phyloP scores from a whole-genome alignment of 2,329 filamentous ascomycete species.

The Talaromyces sp. region DNA sequence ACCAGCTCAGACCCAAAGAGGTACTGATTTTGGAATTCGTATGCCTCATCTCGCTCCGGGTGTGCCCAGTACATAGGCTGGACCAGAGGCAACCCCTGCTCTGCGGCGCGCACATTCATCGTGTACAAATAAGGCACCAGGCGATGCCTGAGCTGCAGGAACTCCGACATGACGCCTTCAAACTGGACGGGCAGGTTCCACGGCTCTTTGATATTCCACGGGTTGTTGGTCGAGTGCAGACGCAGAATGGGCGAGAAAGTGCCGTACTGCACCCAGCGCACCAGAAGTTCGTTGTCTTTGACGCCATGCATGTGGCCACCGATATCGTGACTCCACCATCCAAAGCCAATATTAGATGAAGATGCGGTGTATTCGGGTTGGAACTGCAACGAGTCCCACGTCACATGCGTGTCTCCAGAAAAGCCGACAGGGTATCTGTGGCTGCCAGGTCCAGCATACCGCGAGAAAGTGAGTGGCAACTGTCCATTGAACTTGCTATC shows the following conservation, averaged over 20 bases:
- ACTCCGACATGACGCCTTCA: slow-evolving; percentile 44
- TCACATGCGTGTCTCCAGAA: slow-evolving; percentile 57
- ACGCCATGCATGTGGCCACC: slow-evolving; percentile 58
- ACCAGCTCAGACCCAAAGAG: slow-evolving; percentile 56
- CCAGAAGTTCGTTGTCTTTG: slow-evolving; percentile 55
- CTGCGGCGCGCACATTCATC: slow-evolving; percentile 48
- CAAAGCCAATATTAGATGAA: slow-evolving; percentile 63
- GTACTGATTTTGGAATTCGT: slow-evolving; percentile 55
- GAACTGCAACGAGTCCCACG: slow-evolving; percentile 58
- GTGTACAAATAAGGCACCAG: slow-evolving; percentile 59
- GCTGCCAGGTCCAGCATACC: slow-evolving; percentile 59
- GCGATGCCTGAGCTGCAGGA: slow-evolving; percentile 53
- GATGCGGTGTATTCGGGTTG: slow-evolving; percentile 65
- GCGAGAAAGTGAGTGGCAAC: slow-evolving; percentile 53
- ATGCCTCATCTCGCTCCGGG: slow-evolving; percentile 50
- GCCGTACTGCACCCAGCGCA: slow-evolving; percentile 60
- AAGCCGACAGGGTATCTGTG: slow-evolving; percentile 64
- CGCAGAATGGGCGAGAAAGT: slow-evolving; percentile 59
- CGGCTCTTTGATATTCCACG: slow-evolving; percentile 59
- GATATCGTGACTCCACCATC: slow-evolving; percentile 66
- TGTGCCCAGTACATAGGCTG: slow-evolving; percentile 62
- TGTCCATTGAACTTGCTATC: slow-evolving; percentile 42
- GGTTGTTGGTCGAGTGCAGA: slow-evolving; percentile 55
- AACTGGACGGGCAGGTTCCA: slow-evolving; percentile 53
- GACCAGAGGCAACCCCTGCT: slow-evolving; percentile 49